Percentiles rank a stretch among this genome's conserved stretches.
Evolutionary conservation across 106 monocot species (phyloP).

Genomic region (Ottelia alismoides): DNA sequence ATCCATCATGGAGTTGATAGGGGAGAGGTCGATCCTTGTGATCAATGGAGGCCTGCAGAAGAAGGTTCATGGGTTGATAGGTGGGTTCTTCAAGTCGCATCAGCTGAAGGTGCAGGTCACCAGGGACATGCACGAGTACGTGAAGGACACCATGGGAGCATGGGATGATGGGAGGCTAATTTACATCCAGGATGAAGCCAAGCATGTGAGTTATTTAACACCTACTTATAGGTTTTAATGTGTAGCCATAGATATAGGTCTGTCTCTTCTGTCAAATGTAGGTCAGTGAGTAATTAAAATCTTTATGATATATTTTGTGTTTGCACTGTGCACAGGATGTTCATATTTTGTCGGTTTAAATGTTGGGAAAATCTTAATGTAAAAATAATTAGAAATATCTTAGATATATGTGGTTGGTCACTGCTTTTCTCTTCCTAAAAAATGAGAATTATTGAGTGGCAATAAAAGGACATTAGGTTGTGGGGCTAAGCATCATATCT

Average conservation of each 20-base stretch:
- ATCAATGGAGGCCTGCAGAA: slow-evolving; percentile 62
- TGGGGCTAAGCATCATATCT: too few species aligned
- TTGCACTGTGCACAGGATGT: background rate
- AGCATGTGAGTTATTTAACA: slow-evolving; percentile 36
- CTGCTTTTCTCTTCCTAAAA: too few species aligned
- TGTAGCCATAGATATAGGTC: background rate
- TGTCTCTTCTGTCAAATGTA: background rate
- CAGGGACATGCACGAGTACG: slow-evolving; percentile 39
- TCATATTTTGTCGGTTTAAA: background rate
- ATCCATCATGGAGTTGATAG: slow-evolving; percentile 81
- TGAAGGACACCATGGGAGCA: slow-evolving; percentile 19
- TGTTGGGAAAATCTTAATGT: background rate
- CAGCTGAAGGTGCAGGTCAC: slow-evolving; percentile 57
- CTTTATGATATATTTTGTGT: too few species aligned
- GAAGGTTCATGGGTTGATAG: slow-evolving; percentile 77
- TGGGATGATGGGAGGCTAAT: slow-evolving; percentile 52
- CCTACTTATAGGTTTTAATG: background rate
- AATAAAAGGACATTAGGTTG: too few species aligned
- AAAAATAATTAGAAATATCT: background rate
- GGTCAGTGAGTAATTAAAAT: too few species aligned
- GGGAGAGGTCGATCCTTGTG: slow-evolving; percentile 72
- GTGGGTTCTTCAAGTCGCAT: slow-evolving; percentile 71
- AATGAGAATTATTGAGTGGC: too few species aligned
- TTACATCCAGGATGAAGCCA: slow-evolving; percentile 62
- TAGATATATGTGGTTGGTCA: too few species aligned